Percentiles rank a stretch among this genome's conserved stretches.
Evolutionary conservation across 1,284 basidiomycete species (phyloP).

Genomic region (Trichosporon asahii): DNA sequence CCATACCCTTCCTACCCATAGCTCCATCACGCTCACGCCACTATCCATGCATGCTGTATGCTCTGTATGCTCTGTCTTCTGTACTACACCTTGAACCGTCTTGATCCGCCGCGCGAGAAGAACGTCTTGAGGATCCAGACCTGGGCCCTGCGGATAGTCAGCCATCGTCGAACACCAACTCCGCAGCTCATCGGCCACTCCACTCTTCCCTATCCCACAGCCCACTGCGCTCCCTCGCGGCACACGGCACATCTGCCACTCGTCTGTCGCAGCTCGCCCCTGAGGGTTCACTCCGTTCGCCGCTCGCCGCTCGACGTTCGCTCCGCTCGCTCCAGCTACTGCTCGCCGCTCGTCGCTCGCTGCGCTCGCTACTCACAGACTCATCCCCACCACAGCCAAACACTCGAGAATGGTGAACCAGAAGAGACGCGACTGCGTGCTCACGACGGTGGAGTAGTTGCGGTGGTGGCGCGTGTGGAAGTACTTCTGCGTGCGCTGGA

Average conservation of each 20-base stretch:
- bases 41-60: too few relatives aligned
- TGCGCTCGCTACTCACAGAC: constrained; percentile 48
- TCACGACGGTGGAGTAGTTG: constrained; percentile 42
- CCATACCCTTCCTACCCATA: too few relatives aligned
- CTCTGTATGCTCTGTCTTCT: not conserved
- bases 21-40: too few relatives aligned
- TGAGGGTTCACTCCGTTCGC: too few relatives aligned
- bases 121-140: constrained; percentile 88
- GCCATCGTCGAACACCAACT: too few relatives aligned
- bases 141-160: constrained; percentile 61
- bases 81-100: constrained; percentile 9
- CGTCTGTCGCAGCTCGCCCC: too few relatives aligned
- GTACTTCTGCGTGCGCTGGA: constrained; percentile 87
- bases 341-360: not conserved
- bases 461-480: constrained; percentile 48
- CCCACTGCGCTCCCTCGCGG: too few relatives aligned
- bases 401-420: constrained; percentile 84
- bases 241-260: too few relatives aligned
- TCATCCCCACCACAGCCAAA: constrained; percentile 73
- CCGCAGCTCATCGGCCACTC: too few relatives aligned
- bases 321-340: constrained; percentile 19
- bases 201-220: too few relatives aligned
- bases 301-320: not conserved
- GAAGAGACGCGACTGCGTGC: constrained; percentile 61
- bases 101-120: constrained; percentile 63